These are phyloP conservation scores for Bretschneidera sinensis DNA, from an alignment of 345 rosid species.

Conservation along the genomic window DNA sequence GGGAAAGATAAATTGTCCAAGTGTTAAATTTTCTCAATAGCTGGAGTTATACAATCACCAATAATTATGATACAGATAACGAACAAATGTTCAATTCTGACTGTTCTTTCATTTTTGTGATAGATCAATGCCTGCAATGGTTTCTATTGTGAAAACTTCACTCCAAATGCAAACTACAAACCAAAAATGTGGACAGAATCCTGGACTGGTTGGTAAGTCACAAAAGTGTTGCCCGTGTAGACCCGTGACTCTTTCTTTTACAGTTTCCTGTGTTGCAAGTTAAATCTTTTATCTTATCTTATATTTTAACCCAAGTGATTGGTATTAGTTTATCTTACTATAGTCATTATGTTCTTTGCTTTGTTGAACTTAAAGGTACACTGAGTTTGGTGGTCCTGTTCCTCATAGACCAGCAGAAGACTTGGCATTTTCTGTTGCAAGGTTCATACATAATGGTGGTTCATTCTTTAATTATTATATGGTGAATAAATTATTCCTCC, in stretches of 20 bases:
- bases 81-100: background rate
- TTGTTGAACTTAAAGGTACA: slow-evolving; percentile 37
- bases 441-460: slow-evolving; percentile 79
- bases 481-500: slow-evolving; percentile 33
- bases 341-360: background rate
- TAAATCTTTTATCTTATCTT: too few relatives aligned
- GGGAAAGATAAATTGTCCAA: background rate
- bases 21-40: background rate
- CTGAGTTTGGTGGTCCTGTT: slow-evolving; percentile 64
- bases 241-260: background rate
- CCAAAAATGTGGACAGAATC: slow-evolving; percentile 97
- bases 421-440: slow-evolving; percentile 70
- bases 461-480: slow-evolving; percentile 81
- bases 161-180: slow-evolving; percentile 53
- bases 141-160: slow-evolving; percentile 72
- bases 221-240: background rate
- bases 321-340: too few relatives aligned
- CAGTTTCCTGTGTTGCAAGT: background rate
- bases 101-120: background rate
- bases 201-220: slow-evolving; percentile 90
- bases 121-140: slow-evolving; percentile 93
- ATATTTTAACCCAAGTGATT: too few relatives aligned
- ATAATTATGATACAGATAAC: background rate
- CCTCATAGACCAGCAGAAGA: slow-evolving; percentile 85
- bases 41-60: background rate